A percentile compares a stretch with the other conserved stretches of the same genome.
Evolutionary conservation across 73 alveolate genomes (phyloP).

Genomic region (Paramecium octaurelia): DNA sequence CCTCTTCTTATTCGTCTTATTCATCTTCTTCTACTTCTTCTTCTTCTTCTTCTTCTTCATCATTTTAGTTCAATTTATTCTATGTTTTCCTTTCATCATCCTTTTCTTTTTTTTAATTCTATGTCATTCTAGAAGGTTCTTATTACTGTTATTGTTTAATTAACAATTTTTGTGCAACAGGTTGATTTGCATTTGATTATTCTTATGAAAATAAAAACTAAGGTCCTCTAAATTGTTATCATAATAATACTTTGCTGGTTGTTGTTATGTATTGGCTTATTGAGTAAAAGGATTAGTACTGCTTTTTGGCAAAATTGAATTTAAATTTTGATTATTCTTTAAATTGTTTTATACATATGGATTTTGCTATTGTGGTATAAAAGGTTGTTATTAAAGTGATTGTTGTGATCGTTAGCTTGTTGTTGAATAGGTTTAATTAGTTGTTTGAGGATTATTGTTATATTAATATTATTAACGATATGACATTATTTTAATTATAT

Average conservation of each 20-base stretch:
- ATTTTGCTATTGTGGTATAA: neutral
- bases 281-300: neutral
- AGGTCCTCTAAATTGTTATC: neutral
- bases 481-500: neutral
- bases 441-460: neutral
- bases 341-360: neutral
- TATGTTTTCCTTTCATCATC: neutral
- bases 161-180: neutral
- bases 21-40: neutral
- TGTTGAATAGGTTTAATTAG: neutral
- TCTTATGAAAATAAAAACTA: neutral
- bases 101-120: neutral
- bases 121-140: neutral
- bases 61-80: neutral
- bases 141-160: neutral
- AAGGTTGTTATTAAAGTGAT: neutral
- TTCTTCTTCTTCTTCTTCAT: neutral
- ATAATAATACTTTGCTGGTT: neutral
- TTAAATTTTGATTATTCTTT: neutral
- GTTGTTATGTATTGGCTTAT: neutral
- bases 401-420: neutral
- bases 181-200: neutral
- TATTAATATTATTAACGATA: neutral
- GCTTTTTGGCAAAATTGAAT: neutral
- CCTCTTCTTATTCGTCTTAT: conserved; percentile 2